Evolutionary conservation across 495 filamentous ascomycete species (phyloP), one percentile per base, ranked within the genome.

Genomic region (Xylaria nigripes): DNA sequence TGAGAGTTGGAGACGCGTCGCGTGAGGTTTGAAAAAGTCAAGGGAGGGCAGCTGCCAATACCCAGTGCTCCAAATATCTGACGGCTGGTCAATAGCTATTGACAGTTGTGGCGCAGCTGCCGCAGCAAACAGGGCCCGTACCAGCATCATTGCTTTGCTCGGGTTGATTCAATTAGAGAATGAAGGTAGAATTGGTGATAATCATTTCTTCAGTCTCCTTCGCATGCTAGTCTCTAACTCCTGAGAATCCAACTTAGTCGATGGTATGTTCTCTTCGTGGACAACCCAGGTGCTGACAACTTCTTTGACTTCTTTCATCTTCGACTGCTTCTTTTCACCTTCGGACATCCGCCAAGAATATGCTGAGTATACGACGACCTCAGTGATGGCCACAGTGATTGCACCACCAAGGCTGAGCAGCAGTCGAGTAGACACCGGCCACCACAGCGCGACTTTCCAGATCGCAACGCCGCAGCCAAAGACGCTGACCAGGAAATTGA

Each of bases 331-430:
- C 40, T 70, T 75, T 59, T 86, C 85, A 0, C 89, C 88, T 63
- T 87, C 75, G 24, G 82, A 79, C 24, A 95, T 70, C 63, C 90
- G 83, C 71, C 84, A 77, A 40, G 95, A 68, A 71, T 95, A 98
- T 6, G 89, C 88, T 10, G 79, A 82, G 68, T 97, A 96, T 34
- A 97, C 81, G 21, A 84, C 83, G 9, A 93, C 85, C 68, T 98
- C 93, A 4, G 90, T 91, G 43, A 94, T 73, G 3, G 85, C 90
- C 21, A 96, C 88, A 18, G 87, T 55, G 2, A 81, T 64, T 50
- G 82, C 85, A 3, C 85, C 83, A 8, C 76, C 76, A 72, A 92
- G 76, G 32, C 84, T 86, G 18, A 89, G 68, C 15, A 82, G 86
- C 40, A 92, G 66, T 47, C 87, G 67, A 30, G 79, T 73, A 0